Evolutionary conservation across 2,329 filamentous ascomycete genomes (phyloP), one percentile per base, ranked within the genome.

Genomic region (Blastomyces silverae): DNA sequence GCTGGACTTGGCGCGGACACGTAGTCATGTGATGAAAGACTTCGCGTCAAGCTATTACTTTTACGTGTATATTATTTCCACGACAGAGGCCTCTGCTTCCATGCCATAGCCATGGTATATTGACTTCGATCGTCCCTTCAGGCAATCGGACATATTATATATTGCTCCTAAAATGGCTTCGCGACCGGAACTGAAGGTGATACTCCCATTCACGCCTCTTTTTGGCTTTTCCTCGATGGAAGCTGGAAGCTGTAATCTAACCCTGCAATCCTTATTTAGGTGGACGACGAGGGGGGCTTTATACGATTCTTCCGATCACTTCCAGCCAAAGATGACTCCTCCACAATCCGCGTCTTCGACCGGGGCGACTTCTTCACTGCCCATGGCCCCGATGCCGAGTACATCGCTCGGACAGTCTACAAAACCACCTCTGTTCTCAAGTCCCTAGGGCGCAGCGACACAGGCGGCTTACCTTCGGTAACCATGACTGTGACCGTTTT

Each of bases 231-330:
- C 22, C 28, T 44, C 37, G 28, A 37, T 57, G 3, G n/a, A 13
- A 59, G 37, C 64, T 48, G 62, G 31, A 28, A 42, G 53, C 46
- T 61, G 48, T 37, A 52, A 62, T 66, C 67, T 69, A 53, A 66
- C 67, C 10, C 56, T 58, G 13, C 25, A 13, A 22, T 48, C n/a
- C 25, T 46, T 28, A 48, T 39, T 13, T 64, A 92, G 89, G 91
- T 97, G 75, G 95, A 99, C 73, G 94, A 99, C 75, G 94, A 99
- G 81, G 87, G 89, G 73, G 92, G 93, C 70, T 99, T 99, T 82
- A 97, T 97, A 79, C 91, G 89, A 71, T 96, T 92, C 80, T 99
- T 95, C 82, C 93, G 93, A 71, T 89, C 87, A n/a, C 83, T 99
- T 2, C 87, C 91, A 6, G 72, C 81, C 17, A 86, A 87, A 63